These are phyloP conservation scores for Blepharisma japonicum DNA, from an alignment of 73 alveolate genomes.

Conservation along the genomic window DNA sequence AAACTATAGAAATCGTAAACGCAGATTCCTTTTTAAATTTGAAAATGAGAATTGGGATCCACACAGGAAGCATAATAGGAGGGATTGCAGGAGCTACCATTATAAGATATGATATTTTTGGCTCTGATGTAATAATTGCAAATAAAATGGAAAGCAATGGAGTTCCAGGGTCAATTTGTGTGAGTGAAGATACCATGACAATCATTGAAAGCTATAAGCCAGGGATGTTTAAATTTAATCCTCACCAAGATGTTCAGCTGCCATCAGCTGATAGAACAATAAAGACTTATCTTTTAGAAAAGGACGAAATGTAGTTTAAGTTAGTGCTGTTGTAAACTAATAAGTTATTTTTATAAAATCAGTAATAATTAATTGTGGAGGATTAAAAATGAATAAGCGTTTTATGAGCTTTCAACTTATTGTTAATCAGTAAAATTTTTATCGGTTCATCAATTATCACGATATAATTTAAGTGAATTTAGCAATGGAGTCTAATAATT, in stretches of 20 bases:
- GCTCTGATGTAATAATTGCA: conserved; percentile 23
- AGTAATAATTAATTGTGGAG: too few species aligned
- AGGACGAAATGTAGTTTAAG: too few species aligned
- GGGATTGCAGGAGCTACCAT: conserved; percentile 16
- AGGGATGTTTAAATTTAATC: not conserved
- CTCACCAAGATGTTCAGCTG: not conserved
- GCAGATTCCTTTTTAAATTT: not conserved
- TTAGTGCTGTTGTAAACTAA: too few species aligned
- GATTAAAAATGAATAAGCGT: too few species aligned
- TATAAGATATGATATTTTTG: conserved; percentile 26
- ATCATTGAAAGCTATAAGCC: not conserved
- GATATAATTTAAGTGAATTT: too few species aligned
- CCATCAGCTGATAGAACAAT: not conserved
- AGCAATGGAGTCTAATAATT: too few species aligned
- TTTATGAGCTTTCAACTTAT: too few species aligned
- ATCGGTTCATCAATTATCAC: too few species aligned
- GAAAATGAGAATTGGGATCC: conserved; percentile 24
- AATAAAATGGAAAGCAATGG: conserved; percentile 24
- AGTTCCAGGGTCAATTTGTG: conserved; percentile 19
- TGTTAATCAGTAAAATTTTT: too few species aligned
- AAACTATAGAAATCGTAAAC: not conserved
- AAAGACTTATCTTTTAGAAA: not conserved
- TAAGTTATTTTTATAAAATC: too few species aligned
- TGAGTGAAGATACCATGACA: conserved; percentile 4
- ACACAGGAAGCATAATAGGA: not conserved